These are phyloP conservation scores for Silene noctiflora DNA, from an alignment of 179 eudicot species.

Conservation along the genomic window DNA sequence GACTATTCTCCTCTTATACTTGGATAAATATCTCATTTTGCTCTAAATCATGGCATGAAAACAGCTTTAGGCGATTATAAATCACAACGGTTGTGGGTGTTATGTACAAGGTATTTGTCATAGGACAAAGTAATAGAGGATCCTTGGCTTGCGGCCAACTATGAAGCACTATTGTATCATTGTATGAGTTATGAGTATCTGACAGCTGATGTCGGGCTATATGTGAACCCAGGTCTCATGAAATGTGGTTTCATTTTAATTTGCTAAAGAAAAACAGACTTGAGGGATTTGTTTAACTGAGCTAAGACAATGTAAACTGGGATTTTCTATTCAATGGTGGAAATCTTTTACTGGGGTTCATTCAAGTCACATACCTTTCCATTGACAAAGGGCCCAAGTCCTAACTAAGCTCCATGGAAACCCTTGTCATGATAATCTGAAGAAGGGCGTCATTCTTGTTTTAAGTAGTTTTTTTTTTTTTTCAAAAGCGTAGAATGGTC, in stretches of 20 bases:
- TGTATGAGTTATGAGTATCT: too few species aligned
- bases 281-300: too few species aligned
- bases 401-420: background rate
- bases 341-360: background rate
- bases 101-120: background rate
- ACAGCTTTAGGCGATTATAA: background rate
- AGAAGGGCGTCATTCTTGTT: background rate
- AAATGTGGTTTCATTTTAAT: too few species aligned
- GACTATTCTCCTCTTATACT: background rate
- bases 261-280: too few species aligned
- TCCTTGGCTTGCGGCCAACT: conserved; percentile 8
- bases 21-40: background rate
- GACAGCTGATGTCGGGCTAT: too few species aligned
- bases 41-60: background rate
- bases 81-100: background rate
- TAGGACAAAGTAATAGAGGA: background rate
- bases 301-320: too few species aligned
- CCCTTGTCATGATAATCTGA: background rate
- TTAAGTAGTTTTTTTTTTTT: background rate
- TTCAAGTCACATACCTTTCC: background rate
- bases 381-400: background rate
- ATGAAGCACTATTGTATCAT: too few species aligned
- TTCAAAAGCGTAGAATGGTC: background rate
- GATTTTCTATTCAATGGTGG: too few species aligned
- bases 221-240: too few species aligned